Evolutionary conservation across 2,329 filamentous ascomycete genomes (phyloP), one percentile per base, ranked within the genome.

Genomic region (Chrysoporthe deuterocubensis): DNA sequence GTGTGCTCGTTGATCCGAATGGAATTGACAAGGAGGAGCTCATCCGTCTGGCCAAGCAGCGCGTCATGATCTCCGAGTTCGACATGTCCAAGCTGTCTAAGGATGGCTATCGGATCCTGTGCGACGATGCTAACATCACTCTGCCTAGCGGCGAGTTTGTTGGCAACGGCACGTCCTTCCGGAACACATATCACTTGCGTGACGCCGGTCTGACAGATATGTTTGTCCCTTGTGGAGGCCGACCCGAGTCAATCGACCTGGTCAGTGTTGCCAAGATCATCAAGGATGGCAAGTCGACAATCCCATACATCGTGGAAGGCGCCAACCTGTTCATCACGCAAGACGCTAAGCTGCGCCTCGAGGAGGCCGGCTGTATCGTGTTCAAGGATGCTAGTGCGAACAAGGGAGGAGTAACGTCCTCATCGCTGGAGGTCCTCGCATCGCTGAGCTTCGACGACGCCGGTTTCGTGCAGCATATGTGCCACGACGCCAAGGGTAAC

Each of bases 271-370:
- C 87, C 81, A 93, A 92, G 78, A 87, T 99, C 71, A 98, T 99
- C 80, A 89, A 91, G 77, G 89, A 97, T 71, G 94, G 94, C 81
- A 97, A 97, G 83, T 86, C 87, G 32, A 88, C 87, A 13, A 91
- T 99, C 69, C 94, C 95, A 0, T 99, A 96, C 82, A 96, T 99
- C 65, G 95, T 99, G 57, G 96, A 99, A 81, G 96, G 96, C 64
- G 96, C 96, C 80, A 99, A 98, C 79, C 85, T 99, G 65, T 99
- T 99, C 87, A 96, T 99, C 81, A 97, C 96, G 0, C 96, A 99
- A 80, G 96, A 99, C 75, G 95, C 95, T 74, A 98, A 98, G 84
- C 87, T 98, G 66, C 92, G 94, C 34, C 89, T 99, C 16, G 96
- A 99, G 82, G 91, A 93, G 74, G 94, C 95, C n/a, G 96, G 96